Conservation (phyloP, 495 filamentous ascomycete genomes). For the Neurospora sp. region DNA sequence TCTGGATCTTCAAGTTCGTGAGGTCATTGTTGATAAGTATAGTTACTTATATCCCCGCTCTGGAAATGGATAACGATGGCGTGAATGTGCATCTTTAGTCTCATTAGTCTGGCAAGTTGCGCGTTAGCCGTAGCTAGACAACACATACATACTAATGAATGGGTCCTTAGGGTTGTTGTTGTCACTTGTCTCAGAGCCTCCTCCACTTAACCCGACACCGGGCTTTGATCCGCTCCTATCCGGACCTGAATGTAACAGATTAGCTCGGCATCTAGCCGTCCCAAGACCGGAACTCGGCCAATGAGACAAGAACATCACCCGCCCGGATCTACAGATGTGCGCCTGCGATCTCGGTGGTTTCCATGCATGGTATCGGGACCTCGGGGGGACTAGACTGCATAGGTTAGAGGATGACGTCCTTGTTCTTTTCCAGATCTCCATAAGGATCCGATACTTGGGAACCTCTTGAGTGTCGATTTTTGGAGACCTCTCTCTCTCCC, state of each 20-base stretch:
- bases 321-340: neutral
- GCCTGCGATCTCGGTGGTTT: neutral
- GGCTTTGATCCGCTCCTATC: neutral
- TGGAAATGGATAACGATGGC: neutral
- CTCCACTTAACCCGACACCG: neutral
- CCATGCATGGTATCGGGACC: neutral
- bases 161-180: neutral
- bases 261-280: neutral
- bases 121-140: neutral
- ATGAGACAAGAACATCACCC: neutral
- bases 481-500: too few relatives aligned
- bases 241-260: neutral
- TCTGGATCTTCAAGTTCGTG: neutral
- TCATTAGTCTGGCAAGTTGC: neutral
- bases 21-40: neutral
- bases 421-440: neutral
- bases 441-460: neutral
- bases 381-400: neutral
- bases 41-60: neutral
- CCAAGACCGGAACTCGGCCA: neutral
- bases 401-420: neutral
- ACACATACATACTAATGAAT: neutral
- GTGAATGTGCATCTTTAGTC: neutral
- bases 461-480: neutral
- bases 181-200: neutral